Evolutionary conservation across 1,139 yeast species (phyloP), one percentile per base, ranked within the genome.

Genomic region (Casaregolazyma suthepensis): DNA sequence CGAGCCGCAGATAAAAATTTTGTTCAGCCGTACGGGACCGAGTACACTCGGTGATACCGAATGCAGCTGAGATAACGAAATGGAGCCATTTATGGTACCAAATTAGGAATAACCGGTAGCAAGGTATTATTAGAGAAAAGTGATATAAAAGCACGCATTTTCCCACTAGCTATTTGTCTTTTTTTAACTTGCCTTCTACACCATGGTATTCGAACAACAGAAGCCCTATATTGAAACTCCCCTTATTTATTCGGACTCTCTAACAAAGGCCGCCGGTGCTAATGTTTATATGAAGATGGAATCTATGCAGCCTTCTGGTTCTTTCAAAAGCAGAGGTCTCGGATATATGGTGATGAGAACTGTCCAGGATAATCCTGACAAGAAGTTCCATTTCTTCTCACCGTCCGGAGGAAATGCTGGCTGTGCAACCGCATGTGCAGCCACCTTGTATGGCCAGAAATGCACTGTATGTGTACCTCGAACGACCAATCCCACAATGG

Each of bases 361-460:
- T 0, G 56, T 68, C 23, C 40, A 54, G 17, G 58, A 59, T 1
- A 64, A 67, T 3, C 58, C 57, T 17, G 66, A 54, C 5, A 59
- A 63, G 22, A 63, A 66, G 48, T 74, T 79, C 38, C 78, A 76
- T 31, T 82, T 84, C 23, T 80, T 78, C 61, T 77, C 86, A 1
- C 82, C 88, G 13, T 82, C 88, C 19, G 93, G 91, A n/a, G 91
- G 93, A 0, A 85, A 85, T 64, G 93, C 93, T 0, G 91, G 91
- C 0, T 73, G 82, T 52, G 91, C 90, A 1, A 87, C 88, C 3
- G 87, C 89, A 0, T 77, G 76, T 54, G 80, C 86, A 46, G 78
- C 85, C n/a, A 55, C 60, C 9, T 58, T 65, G 46, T 68, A 67
- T 56, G 56, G 59, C 19, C 72, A 69, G 50, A 71, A 74, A 35